Conservation (phyloP, 108 stramenopile species). For the Thalassiosira profunda region DNA sequence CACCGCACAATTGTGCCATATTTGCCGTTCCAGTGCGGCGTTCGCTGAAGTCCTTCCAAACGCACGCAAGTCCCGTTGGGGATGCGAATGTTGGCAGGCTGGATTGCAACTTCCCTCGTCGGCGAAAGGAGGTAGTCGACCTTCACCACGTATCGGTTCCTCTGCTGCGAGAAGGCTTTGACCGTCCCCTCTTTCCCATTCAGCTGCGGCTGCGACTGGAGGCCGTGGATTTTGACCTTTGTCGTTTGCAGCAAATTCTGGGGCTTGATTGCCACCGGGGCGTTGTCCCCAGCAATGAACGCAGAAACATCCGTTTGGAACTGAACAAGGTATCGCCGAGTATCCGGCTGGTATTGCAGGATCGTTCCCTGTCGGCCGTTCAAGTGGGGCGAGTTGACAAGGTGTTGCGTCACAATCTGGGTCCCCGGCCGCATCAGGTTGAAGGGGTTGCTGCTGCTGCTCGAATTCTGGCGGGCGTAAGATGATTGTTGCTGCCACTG, state of each 20-base stretch:
- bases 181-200: constrained; percentile 91
- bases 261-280: constrained; percentile 77
- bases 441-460: constrained; percentile 5
- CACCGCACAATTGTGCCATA: constrained; percentile 21
- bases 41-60: constrained; percentile 34
- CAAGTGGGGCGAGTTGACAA: constrained; percentile 63
- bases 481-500: background rate
- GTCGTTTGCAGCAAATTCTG: constrained; percentile 79
- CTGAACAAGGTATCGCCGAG: constrained; percentile 63
- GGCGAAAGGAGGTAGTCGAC: constrained; percentile 1
- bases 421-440: constrained; percentile 25
- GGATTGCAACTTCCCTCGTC: constrained; percentile 36
- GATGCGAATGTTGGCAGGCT: constrained; percentile 30
- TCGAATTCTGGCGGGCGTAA: background rate
- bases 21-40: constrained; percentile 46
- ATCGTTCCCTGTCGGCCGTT: constrained; percentile 83
- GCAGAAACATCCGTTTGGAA: constrained; percentile 50
- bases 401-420: constrained; percentile 33
- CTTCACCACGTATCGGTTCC: constrained; percentile 43
- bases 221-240: constrained; percentile 71
- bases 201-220: constrained; percentile 81
- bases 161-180: constrained; percentile 44
- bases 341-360: constrained; percentile 78
- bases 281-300: constrained; percentile 69
- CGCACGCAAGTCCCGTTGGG: constrained; percentile 31